Base-by-base conservation (phyloP, 805 yeast genomes). In the Candida gorgasii region DNA sequence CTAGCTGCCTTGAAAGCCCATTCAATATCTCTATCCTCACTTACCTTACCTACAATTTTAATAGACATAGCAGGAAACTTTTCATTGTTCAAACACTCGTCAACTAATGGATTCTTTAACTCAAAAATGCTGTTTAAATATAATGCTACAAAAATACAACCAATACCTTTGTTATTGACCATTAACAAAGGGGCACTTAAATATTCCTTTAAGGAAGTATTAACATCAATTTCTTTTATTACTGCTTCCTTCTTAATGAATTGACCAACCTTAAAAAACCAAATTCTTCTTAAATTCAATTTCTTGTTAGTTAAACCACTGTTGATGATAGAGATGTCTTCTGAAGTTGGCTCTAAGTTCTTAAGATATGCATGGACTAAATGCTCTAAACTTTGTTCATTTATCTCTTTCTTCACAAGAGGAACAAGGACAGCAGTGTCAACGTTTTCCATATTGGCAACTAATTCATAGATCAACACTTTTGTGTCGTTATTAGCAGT, bases 221-320 rank as follows among this genome's bases (percentile, higher is more conserved):
- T 32, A 22, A 67, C 48, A n/a, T 54, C 41, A 6, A 46, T 26
- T 20, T 39, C 37, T 3, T 86, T 24, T 78, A 65, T 9, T 65
- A 52, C 15, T n/a, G n/a, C n/a, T n/a, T 27, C 23, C 27, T 40
- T 14, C 3, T 13, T 18, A n/a, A 28, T 32, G 20, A 24, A 46
- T n/a, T 54, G 40, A 4, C 79, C 82, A 12, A 84, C 54, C 26
- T 77, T 61, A 27, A 71, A 55, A 42, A 75, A 73, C 97, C 97
- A 92, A 15, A 79, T 63, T 54, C 78, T 79, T 50, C 84, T 76
- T 17, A 86, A 61, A 23, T 76, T 76, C 9, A 74, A 61, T 50
- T 86, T 86, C 52, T 85, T 74, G 28, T 86, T 90, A 11, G 63
- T 57, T 11, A 89, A 63, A 0, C 97, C 97, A 13, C 69, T 62